phyloP scores from a whole-genome alignment of 1,139 yeast species.

The Waltiozyma sp. region DNA sequence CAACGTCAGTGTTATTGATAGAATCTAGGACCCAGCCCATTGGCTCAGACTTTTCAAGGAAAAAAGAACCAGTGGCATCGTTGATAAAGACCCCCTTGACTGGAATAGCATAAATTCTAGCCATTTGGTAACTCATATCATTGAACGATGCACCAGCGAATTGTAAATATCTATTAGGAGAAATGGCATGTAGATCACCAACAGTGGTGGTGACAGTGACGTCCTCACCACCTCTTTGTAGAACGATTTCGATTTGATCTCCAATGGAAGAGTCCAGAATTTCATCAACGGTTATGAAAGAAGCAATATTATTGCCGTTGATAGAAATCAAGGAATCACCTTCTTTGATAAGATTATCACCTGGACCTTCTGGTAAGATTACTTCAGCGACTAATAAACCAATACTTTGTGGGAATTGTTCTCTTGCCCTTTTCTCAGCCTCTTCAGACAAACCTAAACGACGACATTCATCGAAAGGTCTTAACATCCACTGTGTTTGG shows the following conservation, averaged over 20 bases:
- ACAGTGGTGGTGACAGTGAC: slow-evolving; percentile 41
- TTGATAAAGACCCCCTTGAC: slow-evolving; percentile 75
- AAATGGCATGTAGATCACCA: slow-evolving; percentile 69
- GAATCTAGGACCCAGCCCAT: slow-evolving; percentile 71
- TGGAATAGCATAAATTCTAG: slow-evolving; percentile 74
- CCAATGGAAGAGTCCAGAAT: slow-evolving; percentile 69
- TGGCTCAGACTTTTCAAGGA: slow-evolving; percentile 45
- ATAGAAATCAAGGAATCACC: slow-evolving; percentile 79
- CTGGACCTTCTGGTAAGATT: slow-evolving; percentile 82
- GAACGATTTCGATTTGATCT: slow-evolving; percentile 39
- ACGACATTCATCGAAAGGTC: slow-evolving; percentile 85
- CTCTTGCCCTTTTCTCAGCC: slow-evolving; percentile 62
- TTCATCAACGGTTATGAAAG: slow-evolving; percentile 76
- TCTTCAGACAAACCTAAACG: slow-evolving; percentile 73
- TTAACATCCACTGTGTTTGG: slow-evolving; percentile 81
- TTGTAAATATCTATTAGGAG: slow-evolving; percentile 73
- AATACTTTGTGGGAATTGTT: slow-evolving; percentile 58
- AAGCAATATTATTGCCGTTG: slow-evolving; percentile 52
- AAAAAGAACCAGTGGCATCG: slow-evolving; percentile 72
- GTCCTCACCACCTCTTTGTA: slow-evolving; percentile 70
- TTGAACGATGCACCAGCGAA: slow-evolving; percentile 85
- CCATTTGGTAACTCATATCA: slow-evolving; percentile 78
- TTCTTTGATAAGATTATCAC: slow-evolving; percentile 60
- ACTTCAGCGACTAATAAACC: slow-evolving; percentile 82
- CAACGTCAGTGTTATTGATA: slow-evolving; percentile 64